Evolutionary conservation across 2,329 filamentous ascomycete species (phyloP).

Genomic region (Zymoseptoria tritici): DNA sequence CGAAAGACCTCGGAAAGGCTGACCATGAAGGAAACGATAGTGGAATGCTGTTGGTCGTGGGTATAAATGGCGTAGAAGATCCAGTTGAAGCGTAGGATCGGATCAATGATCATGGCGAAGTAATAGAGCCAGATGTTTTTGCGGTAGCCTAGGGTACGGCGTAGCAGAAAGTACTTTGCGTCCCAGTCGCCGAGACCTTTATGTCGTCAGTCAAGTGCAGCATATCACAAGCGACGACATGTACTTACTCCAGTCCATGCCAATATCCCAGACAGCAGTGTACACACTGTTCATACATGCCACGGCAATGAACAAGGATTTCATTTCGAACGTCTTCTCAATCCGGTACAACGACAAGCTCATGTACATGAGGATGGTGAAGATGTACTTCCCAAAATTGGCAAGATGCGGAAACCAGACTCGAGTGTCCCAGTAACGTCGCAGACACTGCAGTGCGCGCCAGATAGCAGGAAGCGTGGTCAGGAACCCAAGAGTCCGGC

Average conservation of each 20-base stretch:
- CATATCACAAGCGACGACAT: background rate
- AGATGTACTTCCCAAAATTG: conserved; percentile 86
- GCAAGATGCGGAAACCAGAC: conserved; percentile 88
- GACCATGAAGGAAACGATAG: conserved; percentile 71
- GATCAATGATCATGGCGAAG: conserved; percentile 70
- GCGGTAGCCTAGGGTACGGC: conserved; percentile 74
- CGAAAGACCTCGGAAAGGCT: conserved; percentile 72
- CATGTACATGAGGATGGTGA: conserved; percentile 73
- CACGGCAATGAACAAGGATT: conserved; percentile 69
- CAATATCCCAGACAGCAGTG: conserved; percentile 81
- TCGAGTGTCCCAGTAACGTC: conserved; percentile 78
- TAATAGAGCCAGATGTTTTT: conserved; percentile 73
- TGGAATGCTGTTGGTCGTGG: conserved; percentile 72
- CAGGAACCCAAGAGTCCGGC: conserved; percentile 78
- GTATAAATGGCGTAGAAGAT: conserved; percentile 86
- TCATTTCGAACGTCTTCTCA: conserved; percentile 47
- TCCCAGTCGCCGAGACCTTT: conserved; percentile 62
- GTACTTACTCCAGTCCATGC: conserved; percentile 74
- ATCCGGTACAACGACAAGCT: conserved; percentile 79
- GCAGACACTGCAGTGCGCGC: conserved; percentile 83
- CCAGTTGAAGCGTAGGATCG: conserved; percentile 86
- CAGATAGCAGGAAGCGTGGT: conserved; percentile 75
- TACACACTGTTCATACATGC: conserved; percentile 79
- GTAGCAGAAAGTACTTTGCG: conserved; percentile 53
- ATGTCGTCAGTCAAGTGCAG: background rate